Base-by-base conservation (phyloP, 768 basidiomycete species). In the Suillus subaureus region DNA sequence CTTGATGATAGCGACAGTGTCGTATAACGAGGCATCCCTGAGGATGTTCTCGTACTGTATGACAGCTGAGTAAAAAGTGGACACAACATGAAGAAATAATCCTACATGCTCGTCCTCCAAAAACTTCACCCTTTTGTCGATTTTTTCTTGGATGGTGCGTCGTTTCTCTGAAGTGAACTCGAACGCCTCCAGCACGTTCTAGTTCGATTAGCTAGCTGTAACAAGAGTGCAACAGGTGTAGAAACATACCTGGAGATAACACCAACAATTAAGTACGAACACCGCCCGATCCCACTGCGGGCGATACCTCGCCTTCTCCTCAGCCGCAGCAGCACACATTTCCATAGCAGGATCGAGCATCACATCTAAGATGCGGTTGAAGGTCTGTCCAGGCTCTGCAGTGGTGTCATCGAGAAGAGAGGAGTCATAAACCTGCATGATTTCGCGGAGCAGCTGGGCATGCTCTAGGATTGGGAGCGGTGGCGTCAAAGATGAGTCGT, bases 41-140 rank as follows among this genome's bases (percentile, higher is more conserved):
- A 78, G 72, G n/a, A 75, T 69, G 28, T 62, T 67, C 56, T 68
- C 66, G 11, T 65, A 69, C 70, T 77, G 57, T 23, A 3, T 11
- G 12, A 51, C 2, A 33, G 7, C 31, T 15, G 21, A 63, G 61
- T 61, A 3, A 9, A 45, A 15, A 6, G 16, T 37, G 26, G 6
- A 12, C 7, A 39, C 4, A 12, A 35, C 18, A 23, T 23, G 1
- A 13, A 54, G 43, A 26, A 55, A 11, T 7, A 51, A 33, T 82
- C 91, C 66, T 72, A 96, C 96, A 75, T 99, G 97, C 72, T 96
- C 90, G 51, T 89, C 86, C 21, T 89, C 91, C 55, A 99, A 81
- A 8, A 77, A 75, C 51, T 82, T 77, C 0, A 94, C 88, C 64
- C 87, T 81, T 61, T 82, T 78, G 60, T 93, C 85, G 55, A 97